A percentile compares a stretch with the other conserved stretches of the same genome.
These are phyloP conservation scores for Zopfia rhizophila DNA, from an alignment of 2,329 filamentous ascomycete species.

Conservation along the genomic window DNA sequence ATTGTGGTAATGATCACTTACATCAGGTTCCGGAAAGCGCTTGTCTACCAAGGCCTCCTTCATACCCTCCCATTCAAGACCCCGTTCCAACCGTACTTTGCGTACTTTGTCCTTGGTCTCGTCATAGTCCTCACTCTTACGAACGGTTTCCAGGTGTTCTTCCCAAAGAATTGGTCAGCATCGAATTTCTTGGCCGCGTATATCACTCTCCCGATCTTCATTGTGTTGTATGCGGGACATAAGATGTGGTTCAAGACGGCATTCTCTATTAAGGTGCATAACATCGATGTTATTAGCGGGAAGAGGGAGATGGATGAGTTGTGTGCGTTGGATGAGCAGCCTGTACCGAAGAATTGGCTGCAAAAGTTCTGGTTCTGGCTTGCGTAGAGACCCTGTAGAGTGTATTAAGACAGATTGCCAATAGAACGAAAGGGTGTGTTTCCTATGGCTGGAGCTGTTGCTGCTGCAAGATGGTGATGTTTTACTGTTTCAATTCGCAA, in stretches of 20 bases:
- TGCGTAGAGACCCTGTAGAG: too few relatives aligned
- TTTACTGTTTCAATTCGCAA: too few relatives aligned
- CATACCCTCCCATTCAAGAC: constrained; percentile 64
- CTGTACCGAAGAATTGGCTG: constrained; percentile 45
- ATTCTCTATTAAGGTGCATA: constrained; percentile 37
- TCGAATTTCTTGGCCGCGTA: constrained; percentile 65
- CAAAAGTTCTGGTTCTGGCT: constrained; percentile 51
- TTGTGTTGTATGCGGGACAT: constrained; percentile 47
- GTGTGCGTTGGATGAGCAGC: constrained; percentile 44
- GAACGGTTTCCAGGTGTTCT: constrained; percentile 65
- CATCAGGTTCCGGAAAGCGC: constrained; percentile 65
- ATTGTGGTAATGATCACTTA: constrained; percentile 67
- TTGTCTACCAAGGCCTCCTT: constrained; percentile 64
- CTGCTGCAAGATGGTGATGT: too few relatives aligned
- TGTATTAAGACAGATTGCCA: too few relatives aligned
- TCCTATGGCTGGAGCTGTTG: too few relatives aligned
- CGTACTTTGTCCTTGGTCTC: constrained; percentile 68
- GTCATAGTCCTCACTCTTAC: constrained; percentile 44
- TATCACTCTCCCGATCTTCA: constrained; percentile 54
- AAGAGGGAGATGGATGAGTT: constrained; percentile 51
- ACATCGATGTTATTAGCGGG: constrained; percentile 47
- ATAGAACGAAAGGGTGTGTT: too few relatives aligned
- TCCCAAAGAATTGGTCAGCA: constrained; percentile 52
- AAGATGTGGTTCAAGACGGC: constrained; percentile 43
- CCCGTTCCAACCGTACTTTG: constrained; percentile 63